These are phyloP conservation scores for Apiotrichum laibachii DNA, from an alignment of 1,284 basidiomycete genomes.

Conservation along the genomic window DNA sequence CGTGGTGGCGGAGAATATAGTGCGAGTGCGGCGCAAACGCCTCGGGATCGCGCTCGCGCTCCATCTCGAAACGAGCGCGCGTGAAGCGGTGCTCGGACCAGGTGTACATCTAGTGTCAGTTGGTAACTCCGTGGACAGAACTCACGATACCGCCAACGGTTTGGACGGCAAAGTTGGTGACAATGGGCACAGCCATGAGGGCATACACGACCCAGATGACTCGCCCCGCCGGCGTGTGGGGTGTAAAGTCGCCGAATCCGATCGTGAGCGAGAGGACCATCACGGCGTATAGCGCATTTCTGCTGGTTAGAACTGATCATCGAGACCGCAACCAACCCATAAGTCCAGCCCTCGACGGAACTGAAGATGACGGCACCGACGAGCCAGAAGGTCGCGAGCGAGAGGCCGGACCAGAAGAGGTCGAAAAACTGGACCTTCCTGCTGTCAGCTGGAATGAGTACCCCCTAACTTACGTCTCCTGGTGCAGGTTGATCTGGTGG, in stretches of 20 bases:
- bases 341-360: conserved; percentile 48
- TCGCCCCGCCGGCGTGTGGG: conserved; percentile 36
- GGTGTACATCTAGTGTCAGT: conserved; percentile 18
- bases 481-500: conserved; percentile 42
- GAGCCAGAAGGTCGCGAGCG: conserved; percentile 49
- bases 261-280: conserved; percentile 49
- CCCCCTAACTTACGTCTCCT: conserved; percentile 38
- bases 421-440: conserved; percentile 48
- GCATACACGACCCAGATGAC: conserved; percentile 52
- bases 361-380: conserved; percentile 47
- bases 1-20: conserved; percentile 37
- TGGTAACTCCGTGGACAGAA: background rate
- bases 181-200: conserved; percentile 52
- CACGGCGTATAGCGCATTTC: conserved; percentile 34
- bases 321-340: conserved; percentile 29
- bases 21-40: conserved; percentile 47
- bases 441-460: conserved; percentile 4
- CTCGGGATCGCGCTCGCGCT: conserved; percentile 29
- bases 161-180: conserved; percentile 54
- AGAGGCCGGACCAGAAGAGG: conserved; percentile 41
- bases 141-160: conserved; percentile 51
- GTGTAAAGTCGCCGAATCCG: conserved; percentile 48
- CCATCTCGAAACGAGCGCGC: conserved; percentile 10
- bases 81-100: conserved; percentile 20
- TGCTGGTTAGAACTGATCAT: conserved; percentile 2